phyloP scores from a whole-genome alignment of 2,329 filamentous ascomycete species.

The Golovinomyces cichoracearum region DNA sequence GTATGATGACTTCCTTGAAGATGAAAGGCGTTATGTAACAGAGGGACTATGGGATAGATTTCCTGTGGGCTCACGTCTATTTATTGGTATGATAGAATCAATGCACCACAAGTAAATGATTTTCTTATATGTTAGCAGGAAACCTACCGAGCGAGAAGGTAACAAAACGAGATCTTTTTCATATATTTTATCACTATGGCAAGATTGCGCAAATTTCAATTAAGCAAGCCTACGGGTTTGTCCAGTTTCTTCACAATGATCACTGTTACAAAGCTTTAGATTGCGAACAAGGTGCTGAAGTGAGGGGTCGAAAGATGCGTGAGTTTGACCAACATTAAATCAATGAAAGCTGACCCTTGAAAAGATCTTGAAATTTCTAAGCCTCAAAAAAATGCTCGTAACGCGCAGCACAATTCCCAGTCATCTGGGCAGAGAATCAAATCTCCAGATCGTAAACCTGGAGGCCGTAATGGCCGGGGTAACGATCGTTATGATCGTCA shows the following conservation, averaged over 20 bases:
- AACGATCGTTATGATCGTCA: conserved; percentile 18
- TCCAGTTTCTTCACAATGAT: conserved; percentile 59
- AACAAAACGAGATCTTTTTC: conserved; percentile 79
- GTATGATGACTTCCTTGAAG: conserved; percentile 46
- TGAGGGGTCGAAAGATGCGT: conserved; percentile 87
- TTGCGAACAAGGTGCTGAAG: conserved; percentile 51
- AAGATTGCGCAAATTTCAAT: conserved; percentile 82
- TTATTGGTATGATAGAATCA: conserved; percentile 38
- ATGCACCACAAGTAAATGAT: background rate
- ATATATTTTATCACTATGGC: conserved; percentile 66
- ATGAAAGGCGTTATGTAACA: conserved; percentile 49
- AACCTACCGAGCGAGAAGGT: conserved; percentile 85
- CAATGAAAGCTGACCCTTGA: background rate
- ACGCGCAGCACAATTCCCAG: conserved; percentile 18
- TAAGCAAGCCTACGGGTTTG: conserved; percentile 90
- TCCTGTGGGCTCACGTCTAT: conserved; percentile 49
- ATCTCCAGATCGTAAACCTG: conserved; percentile 31
- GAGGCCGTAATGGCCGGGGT: conserved; percentile 18
- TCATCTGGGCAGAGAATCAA: conserved; percentile 22
- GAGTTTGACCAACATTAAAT: conserved; percentile 18
- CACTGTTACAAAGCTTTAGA: conserved; percentile 54
- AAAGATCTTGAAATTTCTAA: conserved; percentile 75
- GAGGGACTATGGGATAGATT: conserved; percentile 65
- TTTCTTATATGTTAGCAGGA: conserved; percentile 25
- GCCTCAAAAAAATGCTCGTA: conserved; percentile 52